Evolutionary conservation across 2,329 filamentous ascomycete species (phyloP).

Genomic region (Aspergillus amoenus): DNA sequence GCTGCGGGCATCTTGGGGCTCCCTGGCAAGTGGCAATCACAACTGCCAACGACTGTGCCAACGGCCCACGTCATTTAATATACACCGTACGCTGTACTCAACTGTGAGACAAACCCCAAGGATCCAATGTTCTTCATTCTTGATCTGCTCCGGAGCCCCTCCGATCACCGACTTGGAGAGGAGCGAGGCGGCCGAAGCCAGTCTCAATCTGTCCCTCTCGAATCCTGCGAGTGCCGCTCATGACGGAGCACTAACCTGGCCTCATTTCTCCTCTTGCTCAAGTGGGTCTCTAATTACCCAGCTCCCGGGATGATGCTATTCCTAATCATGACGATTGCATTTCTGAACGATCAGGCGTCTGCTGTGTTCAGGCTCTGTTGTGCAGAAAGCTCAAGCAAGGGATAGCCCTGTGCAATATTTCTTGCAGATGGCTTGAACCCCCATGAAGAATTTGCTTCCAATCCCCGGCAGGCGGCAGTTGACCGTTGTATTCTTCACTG

Average conservation of each 20-base stretch:
- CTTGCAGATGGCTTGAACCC: slow-evolving; percentile 1
- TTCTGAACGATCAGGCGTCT: not conserved
- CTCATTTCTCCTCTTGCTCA: not conserved
- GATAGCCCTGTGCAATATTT: slow-evolving; percentile 14
- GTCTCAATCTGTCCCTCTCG: not conserved
- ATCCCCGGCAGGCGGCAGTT: not conserved
- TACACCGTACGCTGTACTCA: not conserved
- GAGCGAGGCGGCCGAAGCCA: too few species aligned
- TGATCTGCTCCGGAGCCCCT: not conserved
- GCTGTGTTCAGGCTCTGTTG: slow-evolving; percentile 7
- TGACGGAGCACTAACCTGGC: not conserved
- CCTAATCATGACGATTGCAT: not conserved
- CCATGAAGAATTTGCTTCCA: not conserved
- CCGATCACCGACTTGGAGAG: not conserved
- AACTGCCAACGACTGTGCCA: not conserved
- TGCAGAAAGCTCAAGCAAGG: slow-evolving; percentile 14
- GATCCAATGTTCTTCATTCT: not conserved
- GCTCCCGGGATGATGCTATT: not conserved
- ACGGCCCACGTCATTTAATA: not conserved
- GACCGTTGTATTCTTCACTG: not conserved
- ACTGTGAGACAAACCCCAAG: not conserved
- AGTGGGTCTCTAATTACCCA: slow-evolving; percentile 1
- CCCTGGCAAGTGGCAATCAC: not conserved
- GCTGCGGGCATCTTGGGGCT: slow-evolving; percentile 10
- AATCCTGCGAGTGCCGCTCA: not conserved